A percentile compares a stretch with the other conserved stretches of the same genome.
Conservation (phyloP, 2,329 filamentous ascomycete genomes). For the Paraconiothyrium brasiliense region DNA sequence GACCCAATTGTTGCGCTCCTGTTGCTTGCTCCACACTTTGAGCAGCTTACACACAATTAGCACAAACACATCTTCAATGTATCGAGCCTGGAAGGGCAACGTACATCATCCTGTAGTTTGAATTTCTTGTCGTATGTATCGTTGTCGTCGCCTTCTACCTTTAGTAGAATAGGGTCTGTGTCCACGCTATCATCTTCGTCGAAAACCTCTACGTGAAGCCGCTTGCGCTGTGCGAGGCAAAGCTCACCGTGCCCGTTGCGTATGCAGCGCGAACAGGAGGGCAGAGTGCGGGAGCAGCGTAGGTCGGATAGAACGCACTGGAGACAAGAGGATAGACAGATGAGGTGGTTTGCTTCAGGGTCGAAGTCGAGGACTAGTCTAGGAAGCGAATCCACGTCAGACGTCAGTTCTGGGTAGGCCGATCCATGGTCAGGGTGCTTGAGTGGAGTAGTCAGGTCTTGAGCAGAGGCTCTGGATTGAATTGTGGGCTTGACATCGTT, state of each 20-base stretch:
- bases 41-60: slow-evolving; percentile 20
- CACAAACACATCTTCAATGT: background rate
- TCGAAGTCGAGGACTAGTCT: slow-evolving; percentile 2
- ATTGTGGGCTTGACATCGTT: background rate
- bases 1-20: slow-evolving; percentile 41
- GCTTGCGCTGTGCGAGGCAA: slow-evolving; percentile 39
- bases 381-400: background rate
- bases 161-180: slow-evolving; percentile 30
- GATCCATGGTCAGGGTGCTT: background rate
- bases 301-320: slow-evolving; percentile 39
- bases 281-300: slow-evolving; percentile 40
- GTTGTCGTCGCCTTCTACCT: slow-evolving; percentile 25
- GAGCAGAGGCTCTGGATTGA: too few relatives aligned
- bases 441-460: background rate
- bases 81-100: background rate
- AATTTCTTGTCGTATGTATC: slow-evolving; percentile 28
- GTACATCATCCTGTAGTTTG: slow-evolving; percentile 20
- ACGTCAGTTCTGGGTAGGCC: background rate
- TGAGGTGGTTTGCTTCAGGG: slow-evolving; percentile 19
- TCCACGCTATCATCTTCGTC: slow-evolving; percentile 8
- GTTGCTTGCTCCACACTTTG: slow-evolving; percentile 19
- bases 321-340: slow-evolving; percentile 40
- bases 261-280: slow-evolving; percentile 39
- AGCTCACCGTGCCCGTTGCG: slow-evolving; percentile 24
- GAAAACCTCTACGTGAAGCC: slow-evolving; percentile 23